phyloP scores from a whole-genome alignment of 140 eudicot genomes.

The Oenanthe javanica region DNA sequence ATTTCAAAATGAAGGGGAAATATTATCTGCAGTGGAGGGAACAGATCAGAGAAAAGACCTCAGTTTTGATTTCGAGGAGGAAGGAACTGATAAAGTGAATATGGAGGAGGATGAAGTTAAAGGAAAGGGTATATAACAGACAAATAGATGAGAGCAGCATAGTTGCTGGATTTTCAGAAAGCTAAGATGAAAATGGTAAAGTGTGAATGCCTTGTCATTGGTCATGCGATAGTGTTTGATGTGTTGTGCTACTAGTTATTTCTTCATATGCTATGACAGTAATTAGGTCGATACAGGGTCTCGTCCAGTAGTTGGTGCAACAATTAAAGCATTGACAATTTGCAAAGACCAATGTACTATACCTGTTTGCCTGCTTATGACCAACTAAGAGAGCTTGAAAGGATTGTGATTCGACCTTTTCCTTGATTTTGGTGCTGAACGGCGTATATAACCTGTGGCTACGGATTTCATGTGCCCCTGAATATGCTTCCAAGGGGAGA shows the following conservation, averaged over 20 bases:
- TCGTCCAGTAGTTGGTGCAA: background rate
- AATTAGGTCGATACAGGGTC: background rate
- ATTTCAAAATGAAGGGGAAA: slow-evolving; percentile 9
- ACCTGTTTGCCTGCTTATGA: background rate
- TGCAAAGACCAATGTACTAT: background rate
- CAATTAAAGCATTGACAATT: background rate
- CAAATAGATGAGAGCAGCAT: background rate
- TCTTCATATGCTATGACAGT: background rate
- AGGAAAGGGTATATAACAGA: background rate
- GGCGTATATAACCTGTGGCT: background rate
- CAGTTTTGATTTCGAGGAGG: slow-evolving; percentile 12
- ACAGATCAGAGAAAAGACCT: slow-evolving; percentile 7
- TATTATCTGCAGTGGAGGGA: slow-evolving; percentile 13
- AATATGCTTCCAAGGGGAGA: background rate
- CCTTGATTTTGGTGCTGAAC: background rate
- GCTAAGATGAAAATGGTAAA: background rate
- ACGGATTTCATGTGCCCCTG: background rate
- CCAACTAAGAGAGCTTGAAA: background rate
- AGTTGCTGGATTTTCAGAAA: background rate
- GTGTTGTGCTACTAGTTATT: background rate
- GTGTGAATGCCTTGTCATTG: background rate
- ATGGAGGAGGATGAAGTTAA: background rate
- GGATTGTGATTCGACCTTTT: background rate
- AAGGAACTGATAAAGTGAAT: background rate
- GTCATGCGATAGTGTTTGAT: background rate